These are phyloP conservation scores for Tanozyma kutaoensis DNA, from an alignment of 805 yeast species.

Conservation along the genomic window DNA sequence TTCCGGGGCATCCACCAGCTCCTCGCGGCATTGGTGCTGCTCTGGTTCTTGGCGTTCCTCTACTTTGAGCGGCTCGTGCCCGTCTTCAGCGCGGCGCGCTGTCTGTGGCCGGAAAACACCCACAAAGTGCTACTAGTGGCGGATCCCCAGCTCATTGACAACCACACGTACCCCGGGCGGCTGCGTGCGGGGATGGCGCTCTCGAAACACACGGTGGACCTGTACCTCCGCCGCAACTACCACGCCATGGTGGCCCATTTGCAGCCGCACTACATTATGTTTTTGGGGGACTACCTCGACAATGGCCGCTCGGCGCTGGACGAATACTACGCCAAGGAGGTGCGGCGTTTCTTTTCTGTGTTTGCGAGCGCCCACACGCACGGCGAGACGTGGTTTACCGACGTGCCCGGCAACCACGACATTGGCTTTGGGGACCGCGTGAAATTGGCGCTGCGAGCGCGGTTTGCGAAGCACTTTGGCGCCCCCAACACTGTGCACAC, in stretches of 20 bases:
- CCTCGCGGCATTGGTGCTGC: slow-evolving; percentile 8
- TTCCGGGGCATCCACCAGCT: slow-evolving; percentile 16
- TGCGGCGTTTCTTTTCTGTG: slow-evolving; percentile 17
- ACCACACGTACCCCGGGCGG: slow-evolving; percentile 30
- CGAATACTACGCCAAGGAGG: slow-evolving; percentile 15
- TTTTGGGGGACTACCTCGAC: slow-evolving; percentile 29
- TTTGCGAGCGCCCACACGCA: slow-evolving; percentile 5
- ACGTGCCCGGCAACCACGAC: slow-evolving; percentile 18
- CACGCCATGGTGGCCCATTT: slow-evolving; percentile 15
- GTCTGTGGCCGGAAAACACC: slow-evolving; percentile 16
- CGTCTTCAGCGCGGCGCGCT: slow-evolving; percentile 9
- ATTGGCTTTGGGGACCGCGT: slow-evolving; percentile 15
- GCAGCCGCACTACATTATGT: slow-evolving; percentile 22
- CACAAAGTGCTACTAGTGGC: slow-evolving; percentile 21
- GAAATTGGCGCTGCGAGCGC: slow-evolving; percentile 9
- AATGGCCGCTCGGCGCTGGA: slow-evolving; percentile 23
- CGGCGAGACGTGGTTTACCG: slow-evolving; percentile 15
- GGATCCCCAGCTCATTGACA: slow-evolving; percentile 31
- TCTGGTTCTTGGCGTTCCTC: slow-evolving; percentile 18
- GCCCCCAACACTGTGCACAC: slow-evolving; percentile 11
- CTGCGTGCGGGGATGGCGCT: slow-evolving; percentile 14
- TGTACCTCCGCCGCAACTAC: slow-evolving; percentile 24
- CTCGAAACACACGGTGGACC: slow-evolving; percentile 28
- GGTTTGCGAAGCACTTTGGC: slow-evolving; percentile 21
- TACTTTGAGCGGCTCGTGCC: slow-evolving; percentile 22